Percentiles rank a stretch among this genome's conserved stretches.
These are phyloP conservation scores for Solanum megistacrolobum DNA, from an alignment of 257 asterid genomes.

Conservation along the genomic window DNA sequence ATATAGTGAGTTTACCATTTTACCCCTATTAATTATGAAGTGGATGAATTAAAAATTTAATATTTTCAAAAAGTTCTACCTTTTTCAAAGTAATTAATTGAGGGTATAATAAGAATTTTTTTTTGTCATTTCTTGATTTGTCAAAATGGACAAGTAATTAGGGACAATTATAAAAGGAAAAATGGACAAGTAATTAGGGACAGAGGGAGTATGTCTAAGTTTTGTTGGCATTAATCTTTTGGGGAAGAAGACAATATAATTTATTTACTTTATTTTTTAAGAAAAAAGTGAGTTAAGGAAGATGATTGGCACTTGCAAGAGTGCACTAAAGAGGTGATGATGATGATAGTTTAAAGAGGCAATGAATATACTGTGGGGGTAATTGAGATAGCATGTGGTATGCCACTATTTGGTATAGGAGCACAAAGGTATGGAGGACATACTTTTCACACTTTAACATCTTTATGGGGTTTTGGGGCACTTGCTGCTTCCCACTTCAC, in stretches of 20 bases:
- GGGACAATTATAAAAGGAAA: too few relatives aligned
- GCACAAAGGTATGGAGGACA: constrained; percentile 11
- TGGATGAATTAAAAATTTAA: too few relatives aligned
- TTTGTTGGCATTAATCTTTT: not conserved
- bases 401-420: constrained; percentile 6
- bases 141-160: too few relatives aligned
- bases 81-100: too few relatives aligned
- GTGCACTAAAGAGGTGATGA: not conserved
- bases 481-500: not conserved
- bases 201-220: not conserved
- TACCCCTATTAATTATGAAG: too few relatives aligned
- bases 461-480: constrained; percentile 11
- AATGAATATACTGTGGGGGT: not conserved
- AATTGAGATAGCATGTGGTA: constrained; percentile 4
- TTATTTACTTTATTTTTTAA: not conserved
- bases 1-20: too few relatives aligned
- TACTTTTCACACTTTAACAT: not conserved
- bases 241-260: not conserved
- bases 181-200: too few relatives aligned
- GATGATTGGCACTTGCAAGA: not conserved
- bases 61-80: too few relatives aligned
- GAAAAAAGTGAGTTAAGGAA: not conserved
- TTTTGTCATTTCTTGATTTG: too few relatives aligned
- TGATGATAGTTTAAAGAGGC: not conserved
- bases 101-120: too few relatives aligned